A percentile compares a stretch with the other conserved stretches of the same genome.
phyloP scores from a whole-genome alignment of 768 basidiomycete genomes.

The Clitopilus passeckerianus region DNA sequence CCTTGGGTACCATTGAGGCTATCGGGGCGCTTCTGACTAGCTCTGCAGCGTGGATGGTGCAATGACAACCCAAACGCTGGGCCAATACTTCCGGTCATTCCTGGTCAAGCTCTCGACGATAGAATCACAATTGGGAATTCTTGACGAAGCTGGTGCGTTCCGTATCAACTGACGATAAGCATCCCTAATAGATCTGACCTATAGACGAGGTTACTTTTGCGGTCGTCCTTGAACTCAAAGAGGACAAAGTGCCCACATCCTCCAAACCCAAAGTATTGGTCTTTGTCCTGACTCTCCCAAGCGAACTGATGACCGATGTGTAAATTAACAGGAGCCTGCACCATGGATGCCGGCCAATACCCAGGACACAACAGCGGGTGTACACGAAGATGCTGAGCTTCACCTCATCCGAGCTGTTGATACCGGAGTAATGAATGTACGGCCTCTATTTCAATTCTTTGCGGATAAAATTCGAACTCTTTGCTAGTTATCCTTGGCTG shows the following conservation, averaged over 20 bases:
- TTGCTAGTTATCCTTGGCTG: constrained; percentile 62
- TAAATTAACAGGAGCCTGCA: constrained; percentile 49
- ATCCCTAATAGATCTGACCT: background rate
- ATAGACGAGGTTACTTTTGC: constrained; percentile 75
- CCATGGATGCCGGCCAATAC: constrained; percentile 76
- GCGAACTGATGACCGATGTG: background rate
- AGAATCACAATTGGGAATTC: constrained; percentile 61
- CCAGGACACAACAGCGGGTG: constrained; percentile 64
- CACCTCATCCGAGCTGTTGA: constrained; percentile 78
- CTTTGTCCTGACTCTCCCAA: background rate
- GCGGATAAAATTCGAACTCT: background rate
- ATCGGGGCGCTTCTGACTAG: background rate
- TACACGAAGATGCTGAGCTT: constrained; percentile 61
- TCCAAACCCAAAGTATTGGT: constrained; percentile 38
- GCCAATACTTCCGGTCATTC: constrained; percentile 79
- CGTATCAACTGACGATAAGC: too few species aligned
- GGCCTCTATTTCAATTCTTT: constrained; percentile 13
- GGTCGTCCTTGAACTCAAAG: constrained; percentile 76
- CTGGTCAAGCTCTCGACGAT: constrained; percentile 77
- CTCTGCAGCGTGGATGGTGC: constrained; percentile 61
- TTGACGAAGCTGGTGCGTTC: constrained; percentile 47
- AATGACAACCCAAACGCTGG: constrained; percentile 57
- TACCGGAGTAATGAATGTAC: constrained; percentile 76
- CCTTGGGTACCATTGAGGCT: constrained; percentile 1
- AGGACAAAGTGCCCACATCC: constrained; percentile 52